phyloP scores from a whole-genome alignment of 2,329 filamentous ascomycete genomes.

The Periconia sp. region DNA sequence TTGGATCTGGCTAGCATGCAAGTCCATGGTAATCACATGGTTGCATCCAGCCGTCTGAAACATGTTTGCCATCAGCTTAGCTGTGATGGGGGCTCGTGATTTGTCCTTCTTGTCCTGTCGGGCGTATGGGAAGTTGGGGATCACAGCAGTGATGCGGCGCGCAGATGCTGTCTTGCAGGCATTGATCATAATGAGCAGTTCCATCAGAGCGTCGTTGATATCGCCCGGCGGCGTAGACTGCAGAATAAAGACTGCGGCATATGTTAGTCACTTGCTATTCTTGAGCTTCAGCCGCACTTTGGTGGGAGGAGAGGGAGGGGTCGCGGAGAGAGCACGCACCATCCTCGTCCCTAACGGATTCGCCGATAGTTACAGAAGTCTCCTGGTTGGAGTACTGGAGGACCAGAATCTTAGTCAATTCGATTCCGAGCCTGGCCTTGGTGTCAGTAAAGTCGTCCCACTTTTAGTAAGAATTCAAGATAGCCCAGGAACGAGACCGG shows the following conservation, averaged over 20 bases:
- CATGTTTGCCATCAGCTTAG: conserved; percentile 97
- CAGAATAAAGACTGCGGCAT: conserved; percentile 79
- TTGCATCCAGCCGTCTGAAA: conserved; percentile 92
- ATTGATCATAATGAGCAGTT: conserved; percentile 97
- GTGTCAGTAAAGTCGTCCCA: too few species aligned
- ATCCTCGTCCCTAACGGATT: conserved; percentile 96
- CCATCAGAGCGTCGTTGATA: conserved; percentile 98
- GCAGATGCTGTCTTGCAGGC: conserved; percentile 87
- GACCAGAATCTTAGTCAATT: conserved; percentile 79
- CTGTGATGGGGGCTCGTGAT: conserved; percentile 93
- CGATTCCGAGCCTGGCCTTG: conserved; percentile 74
- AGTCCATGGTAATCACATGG: conserved; percentile 94
- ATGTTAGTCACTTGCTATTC: conserved; percentile 27
- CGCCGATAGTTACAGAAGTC: conserved; percentile 90
- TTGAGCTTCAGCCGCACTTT: too few species aligned
- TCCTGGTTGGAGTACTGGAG: conserved; percentile 88
- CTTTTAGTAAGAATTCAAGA: too few species aligned
- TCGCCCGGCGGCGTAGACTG: conserved; percentile 95
- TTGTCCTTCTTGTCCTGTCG: conserved; percentile 98
- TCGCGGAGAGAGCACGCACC: conserved; percentile 55
- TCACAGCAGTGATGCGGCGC: conserved; percentile 90
- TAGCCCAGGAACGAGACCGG: too few species aligned
- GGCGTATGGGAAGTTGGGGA: conserved; percentile 96
- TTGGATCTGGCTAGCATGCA: conserved; percentile 92
- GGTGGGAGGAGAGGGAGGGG: background rate